Evolutionary conservation across 176 grass and related monocot genomes (phyloP).

Genomic region (Poa annua): DNA sequence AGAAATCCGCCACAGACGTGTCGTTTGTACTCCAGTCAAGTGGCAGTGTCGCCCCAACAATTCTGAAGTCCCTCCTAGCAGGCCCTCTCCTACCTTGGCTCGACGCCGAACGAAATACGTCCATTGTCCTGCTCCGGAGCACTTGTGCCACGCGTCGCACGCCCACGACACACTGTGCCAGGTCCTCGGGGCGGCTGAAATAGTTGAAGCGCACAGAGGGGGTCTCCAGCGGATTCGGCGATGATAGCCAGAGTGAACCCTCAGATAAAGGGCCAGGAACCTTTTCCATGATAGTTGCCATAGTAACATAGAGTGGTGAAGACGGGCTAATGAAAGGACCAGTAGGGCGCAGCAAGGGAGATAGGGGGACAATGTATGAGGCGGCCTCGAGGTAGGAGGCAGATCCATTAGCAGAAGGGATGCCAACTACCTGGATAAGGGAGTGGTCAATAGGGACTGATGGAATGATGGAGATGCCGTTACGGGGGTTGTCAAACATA

Average conservation of each 20-base stretch:
- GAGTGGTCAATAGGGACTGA: conserved; percentile 74
- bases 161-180: conserved; percentile 61
- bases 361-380: conserved; percentile 70
- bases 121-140: conserved; percentile 65
- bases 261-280: conserved; percentile 68
- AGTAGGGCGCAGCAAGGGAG: conserved; percentile 41
- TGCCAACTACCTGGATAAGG: conserved; percentile 90
- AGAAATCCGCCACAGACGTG: conserved; percentile 57
- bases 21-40: conserved; percentile 57
- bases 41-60: conserved; percentile 59
- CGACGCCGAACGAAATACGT: conserved; percentile 47
- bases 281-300: conserved; percentile 79
- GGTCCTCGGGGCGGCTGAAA: conserved; percentile 58
- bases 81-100: conserved; percentile 43
- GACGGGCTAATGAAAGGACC: conserved; percentile 36
- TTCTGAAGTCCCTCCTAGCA: conserved; percentile 62
- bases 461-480: conserved; percentile 77
- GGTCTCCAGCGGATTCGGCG: conserved; percentile 60
- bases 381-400: conserved; percentile 78
- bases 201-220: conserved; percentile 80
- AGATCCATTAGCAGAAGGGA: conserved; percentile 52
- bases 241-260: conserved; percentile 70
- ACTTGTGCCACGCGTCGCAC: conserved; percentile 64
- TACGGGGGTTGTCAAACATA: conserved; percentile 88
- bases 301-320: conserved; percentile 65